Evolutionary conservation across 2,329 filamentous ascomycete species (phyloP), one percentile per base, ranked within the genome.

Genomic region (Aspergillus sp.): DNA sequence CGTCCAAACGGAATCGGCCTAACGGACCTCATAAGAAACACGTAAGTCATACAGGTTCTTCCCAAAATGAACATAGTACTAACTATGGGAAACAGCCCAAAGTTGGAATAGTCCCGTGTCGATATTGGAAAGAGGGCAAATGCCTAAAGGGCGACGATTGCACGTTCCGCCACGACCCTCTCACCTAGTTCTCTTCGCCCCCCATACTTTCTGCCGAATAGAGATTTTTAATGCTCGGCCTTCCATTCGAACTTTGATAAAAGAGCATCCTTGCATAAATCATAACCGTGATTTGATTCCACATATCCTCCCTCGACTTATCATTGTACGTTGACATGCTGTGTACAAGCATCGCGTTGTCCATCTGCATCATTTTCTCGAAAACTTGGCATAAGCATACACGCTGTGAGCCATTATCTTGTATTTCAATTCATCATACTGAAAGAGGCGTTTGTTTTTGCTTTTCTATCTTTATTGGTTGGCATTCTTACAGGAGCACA

Each of bases 91-190:
- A 48, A 53, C 51, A 72, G 60, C 69, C 68, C 45, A 73, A 73
- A 51, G 68, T 67, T 49, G 71, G 71, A 44, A 61, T 70, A 17
- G 67, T 74, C 32, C 62, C 71, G 7, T 81, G 78, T 62, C 71
- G 72, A 49, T 81, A 75, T 60, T 81, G 72, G 72, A 66, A 73
- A 32, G 71, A 77, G 50, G 77, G 77, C 10, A 74, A 72, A 55
- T 80, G 78, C 58, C 65, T 71, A 48, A 80, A 80, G 55, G 75
- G 75, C 15, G 70, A 74, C 19, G 66, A 73, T 37, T 78, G 75
- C 61, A 76, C 74, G n/a, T 77, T 70, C 58, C 64, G 72, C 48
- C 74, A 77, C 48, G 73, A 75, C 53, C 53, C 57, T 27, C 32
- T 33, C 41, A 45, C 12, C 20, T 39, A 44, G 33, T 48, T 47